Evolutionary conservation across 2,329 filamentous ascomycete species (phyloP).

Genomic region (Thielaviopsis euricoi): DNA sequence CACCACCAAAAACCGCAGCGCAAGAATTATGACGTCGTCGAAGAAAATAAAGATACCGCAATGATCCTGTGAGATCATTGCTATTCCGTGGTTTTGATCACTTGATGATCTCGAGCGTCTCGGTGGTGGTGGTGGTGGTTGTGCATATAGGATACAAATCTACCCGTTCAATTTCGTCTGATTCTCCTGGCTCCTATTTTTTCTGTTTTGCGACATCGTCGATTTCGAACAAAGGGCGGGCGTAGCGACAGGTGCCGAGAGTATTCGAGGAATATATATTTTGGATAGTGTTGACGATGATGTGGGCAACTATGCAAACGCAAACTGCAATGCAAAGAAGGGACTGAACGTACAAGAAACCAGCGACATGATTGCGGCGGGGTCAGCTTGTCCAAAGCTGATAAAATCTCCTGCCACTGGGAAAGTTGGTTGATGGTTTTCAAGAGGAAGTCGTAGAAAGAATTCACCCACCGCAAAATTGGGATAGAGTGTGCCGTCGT

Average conservation of each 20-base stretch:
- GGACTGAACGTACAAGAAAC: conserved; percentile 11
- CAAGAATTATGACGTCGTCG: neutral
- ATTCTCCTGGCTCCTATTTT: neutral
- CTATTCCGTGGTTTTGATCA: neutral
- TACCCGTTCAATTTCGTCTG: neutral
- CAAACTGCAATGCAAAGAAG: conserved; percentile 1
- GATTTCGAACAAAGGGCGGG: neutral
- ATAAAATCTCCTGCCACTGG: conserved; percentile 13
- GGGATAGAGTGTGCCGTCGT: conserved; percentile 8
- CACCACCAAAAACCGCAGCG: neutral
- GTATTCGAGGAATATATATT: neutral
- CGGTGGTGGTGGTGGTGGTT: neutral
- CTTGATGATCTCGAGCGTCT: neutral
- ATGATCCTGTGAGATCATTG: neutral
- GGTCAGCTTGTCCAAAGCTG: conserved; percentile 16
- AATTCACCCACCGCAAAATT: conserved; percentile 9
- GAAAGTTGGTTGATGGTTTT: conserved; percentile 12
- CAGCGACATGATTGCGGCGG: conserved; percentile 19
- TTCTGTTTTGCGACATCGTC: neutral
- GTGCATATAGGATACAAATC: neutral
- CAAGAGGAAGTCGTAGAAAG: conserved; percentile 11
- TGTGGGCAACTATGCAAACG: neutral
- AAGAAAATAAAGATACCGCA: neutral
- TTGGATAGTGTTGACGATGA: neutral
- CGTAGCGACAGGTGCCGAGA: neutral